Evolutionary conservation across 2,329 filamentous ascomycete genomes (phyloP).

Genomic region (Allantophomopsis cytisporea): DNA sequence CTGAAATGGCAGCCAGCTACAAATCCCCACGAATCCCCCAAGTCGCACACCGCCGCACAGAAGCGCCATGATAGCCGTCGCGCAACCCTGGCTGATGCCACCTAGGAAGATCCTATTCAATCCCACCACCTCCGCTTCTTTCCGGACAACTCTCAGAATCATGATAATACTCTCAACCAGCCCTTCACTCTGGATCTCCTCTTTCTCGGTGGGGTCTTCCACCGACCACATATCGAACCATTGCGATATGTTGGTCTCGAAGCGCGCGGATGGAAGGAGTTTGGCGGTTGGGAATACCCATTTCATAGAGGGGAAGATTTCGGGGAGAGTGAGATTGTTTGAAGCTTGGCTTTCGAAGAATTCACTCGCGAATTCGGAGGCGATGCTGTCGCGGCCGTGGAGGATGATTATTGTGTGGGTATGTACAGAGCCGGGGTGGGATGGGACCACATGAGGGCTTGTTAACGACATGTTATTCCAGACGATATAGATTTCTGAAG

Average conservation of each 20-base stretch:
- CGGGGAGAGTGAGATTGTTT: conserved; percentile 4
- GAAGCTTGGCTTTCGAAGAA: conserved; percentile 24
- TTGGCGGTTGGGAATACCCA: conserved; percentile 10
- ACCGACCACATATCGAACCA: conserved; percentile 38
- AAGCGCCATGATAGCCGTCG: conserved; percentile 23
- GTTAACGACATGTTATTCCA: too few species aligned
- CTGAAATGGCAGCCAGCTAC: conserved; percentile 19
- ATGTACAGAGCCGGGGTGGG: conserved; percentile 12
- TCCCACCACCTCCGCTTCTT: conserved; percentile 20
- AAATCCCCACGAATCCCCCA: conserved; percentile 24
- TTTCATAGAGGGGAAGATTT: conserved; percentile 7
- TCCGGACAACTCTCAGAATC: conserved; percentile 19
- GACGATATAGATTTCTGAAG: too few species aligned
- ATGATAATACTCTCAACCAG: conserved; percentile 22
- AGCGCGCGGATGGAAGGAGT: conserved; percentile 14
- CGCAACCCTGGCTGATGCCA: conserved; percentile 32
- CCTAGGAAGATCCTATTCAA: conserved; percentile 26
- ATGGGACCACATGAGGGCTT: too few species aligned
- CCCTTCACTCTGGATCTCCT: conserved; percentile 27
- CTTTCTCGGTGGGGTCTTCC: conserved; percentile 23
- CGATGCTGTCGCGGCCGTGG: conserved; percentile 27
- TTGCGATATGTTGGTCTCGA: conserved; percentile 19
- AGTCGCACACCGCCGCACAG: conserved; percentile 16
- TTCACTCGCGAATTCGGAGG: conserved; percentile 23
- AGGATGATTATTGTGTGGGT: conserved; percentile 31